Evolutionary conservation across 495 filamentous ascomycete genomes (phyloP).

Genomic region (Talaromyces proteolyticus): DNA sequence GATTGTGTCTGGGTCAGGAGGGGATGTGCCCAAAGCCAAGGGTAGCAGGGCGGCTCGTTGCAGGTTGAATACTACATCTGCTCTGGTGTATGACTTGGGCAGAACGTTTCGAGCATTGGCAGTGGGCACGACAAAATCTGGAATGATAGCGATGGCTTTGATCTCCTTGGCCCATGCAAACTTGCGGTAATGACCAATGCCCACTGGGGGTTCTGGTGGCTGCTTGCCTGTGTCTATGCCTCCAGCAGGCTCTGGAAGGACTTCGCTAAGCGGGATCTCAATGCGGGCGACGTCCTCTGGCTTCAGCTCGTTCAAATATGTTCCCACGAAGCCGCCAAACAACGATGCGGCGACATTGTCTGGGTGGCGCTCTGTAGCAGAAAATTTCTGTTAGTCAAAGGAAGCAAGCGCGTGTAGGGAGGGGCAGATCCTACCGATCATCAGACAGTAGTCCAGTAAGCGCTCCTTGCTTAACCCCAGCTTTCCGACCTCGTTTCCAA

Average conservation of each 20-base stretch:
- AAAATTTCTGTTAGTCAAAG: constrained; percentile 1
- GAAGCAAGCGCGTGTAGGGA: not conserved
- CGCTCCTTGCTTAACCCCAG: constrained; percentile 74
- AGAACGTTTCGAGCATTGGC: constrained; percentile 80
- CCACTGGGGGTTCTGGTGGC: constrained; percentile 80
- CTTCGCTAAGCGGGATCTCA: constrained; percentile 94
- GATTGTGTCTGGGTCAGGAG: constrained; percentile 88
- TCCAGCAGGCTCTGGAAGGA: constrained; percentile 78
- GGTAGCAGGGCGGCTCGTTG: constrained; percentile 87
- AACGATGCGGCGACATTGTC: constrained; percentile 95
- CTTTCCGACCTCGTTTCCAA: constrained; percentile 83
- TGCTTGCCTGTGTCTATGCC: constrained; percentile 78
- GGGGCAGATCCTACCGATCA: constrained; percentile 57
- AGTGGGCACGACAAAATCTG: constrained; percentile 88
- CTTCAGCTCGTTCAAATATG: constrained; percentile 84
- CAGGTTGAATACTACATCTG: constrained; percentile 89
- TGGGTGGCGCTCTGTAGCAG: constrained; percentile 72
- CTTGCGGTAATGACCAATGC: constrained; percentile 89
- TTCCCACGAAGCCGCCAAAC: constrained; percentile 95
- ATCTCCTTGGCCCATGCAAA: constrained; percentile 90
- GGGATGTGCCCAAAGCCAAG: constrained; percentile 75
- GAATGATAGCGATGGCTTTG: constrained; percentile 91
- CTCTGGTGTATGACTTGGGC: constrained; percentile 65
- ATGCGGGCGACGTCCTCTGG: constrained; percentile 77
- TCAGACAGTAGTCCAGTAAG: constrained; percentile 89